Evolutionary conservation across 495 filamentous ascomycete genomes (phyloP).

Genomic region (Penicillium crystallinum): DNA sequence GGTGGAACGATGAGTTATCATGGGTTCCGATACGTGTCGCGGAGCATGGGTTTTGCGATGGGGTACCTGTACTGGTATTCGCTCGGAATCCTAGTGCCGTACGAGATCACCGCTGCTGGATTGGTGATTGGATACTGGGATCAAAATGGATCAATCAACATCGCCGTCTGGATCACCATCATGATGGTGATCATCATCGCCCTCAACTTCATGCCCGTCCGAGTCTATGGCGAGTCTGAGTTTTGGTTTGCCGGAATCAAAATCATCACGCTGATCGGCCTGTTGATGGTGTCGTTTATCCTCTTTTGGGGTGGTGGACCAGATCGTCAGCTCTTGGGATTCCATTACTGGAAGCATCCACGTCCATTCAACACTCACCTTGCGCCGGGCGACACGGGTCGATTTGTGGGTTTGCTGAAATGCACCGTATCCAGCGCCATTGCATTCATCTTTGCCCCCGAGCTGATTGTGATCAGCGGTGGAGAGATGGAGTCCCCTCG

Average conservation of each 20-base stretch:
- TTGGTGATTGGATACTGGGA: slow-evolving; percentile 73
- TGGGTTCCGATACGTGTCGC: slow-evolving; percentile 55
- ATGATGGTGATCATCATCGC: slow-evolving; percentile 62
- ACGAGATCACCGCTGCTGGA: slow-evolving; percentile 65
- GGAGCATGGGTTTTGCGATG: slow-evolving; percentile 57
- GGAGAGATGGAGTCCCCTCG: slow-evolving; percentile 73
- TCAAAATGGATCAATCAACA: slow-evolving; percentile 18
- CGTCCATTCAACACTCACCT: slow-evolving; percentile 54
- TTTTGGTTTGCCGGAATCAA: slow-evolving; percentile 73
- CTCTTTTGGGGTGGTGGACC: slow-evolving; percentile 66
- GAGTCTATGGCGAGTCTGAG: slow-evolving; percentile 67
- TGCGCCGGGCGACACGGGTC: slow-evolving; percentile 29
- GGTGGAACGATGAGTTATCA: slow-evolving; percentile 56
- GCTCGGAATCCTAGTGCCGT: slow-evolving; percentile 61
- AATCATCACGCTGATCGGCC: slow-evolving; percentile 68
- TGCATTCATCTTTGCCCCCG: slow-evolving; percentile 52
- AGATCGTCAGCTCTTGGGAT: slow-evolving; percentile 59
- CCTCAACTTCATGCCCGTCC: slow-evolving; percentile 63
- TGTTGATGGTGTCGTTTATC: slow-evolving; percentile 64
- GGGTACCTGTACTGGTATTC: slow-evolving; percentile 59
- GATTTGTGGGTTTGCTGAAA: slow-evolving; percentile 41
- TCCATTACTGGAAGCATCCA: slow-evolving; percentile 67
- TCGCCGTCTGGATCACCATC: slow-evolving; percentile 67
- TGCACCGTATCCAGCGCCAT: slow-evolving; percentile 47
- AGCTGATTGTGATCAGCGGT: slow-evolving; percentile 51